phyloP scores from a whole-genome alignment of 345 rosid genomes.

The Angophora floribunda region DNA sequence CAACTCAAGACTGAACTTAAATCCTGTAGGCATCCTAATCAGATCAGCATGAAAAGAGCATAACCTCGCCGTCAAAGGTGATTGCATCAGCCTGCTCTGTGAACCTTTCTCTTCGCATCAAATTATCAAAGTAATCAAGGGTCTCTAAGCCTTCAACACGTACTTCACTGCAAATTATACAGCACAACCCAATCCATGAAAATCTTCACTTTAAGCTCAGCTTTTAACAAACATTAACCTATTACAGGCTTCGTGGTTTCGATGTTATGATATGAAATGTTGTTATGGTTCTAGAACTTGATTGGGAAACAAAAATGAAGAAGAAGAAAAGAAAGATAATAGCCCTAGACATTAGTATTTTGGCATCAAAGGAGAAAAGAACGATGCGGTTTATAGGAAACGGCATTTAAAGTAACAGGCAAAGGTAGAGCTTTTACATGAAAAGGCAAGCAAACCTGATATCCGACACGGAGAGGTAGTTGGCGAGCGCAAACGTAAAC shows the following conservation, averaged over 20 bases:
- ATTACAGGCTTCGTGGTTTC: neutral
- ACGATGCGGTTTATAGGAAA: neutral
- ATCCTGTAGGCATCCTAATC: neutral
- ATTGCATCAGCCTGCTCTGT: constrained; percentile 98
- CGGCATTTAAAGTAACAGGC: neutral
- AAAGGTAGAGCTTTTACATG: neutral
- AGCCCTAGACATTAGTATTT: neutral
- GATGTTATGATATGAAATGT: neutral
- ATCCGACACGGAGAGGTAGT: constrained; percentile 83
- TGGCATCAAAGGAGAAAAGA: neutral
- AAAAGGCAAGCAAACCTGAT: constrained; percentile 48
- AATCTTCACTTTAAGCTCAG: neutral
- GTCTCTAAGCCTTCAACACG: constrained; percentile 98
- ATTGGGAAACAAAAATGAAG: neutral
- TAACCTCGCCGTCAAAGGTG: constrained; percentile 89
- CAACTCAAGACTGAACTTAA: neutral
- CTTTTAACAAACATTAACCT: neutral
- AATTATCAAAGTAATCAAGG: constrained; percentile 82
- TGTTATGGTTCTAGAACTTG: neutral
- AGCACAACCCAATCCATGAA: constrained; percentile 1
- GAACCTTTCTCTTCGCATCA: constrained; percentile 53
- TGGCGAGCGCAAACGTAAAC: constrained; percentile 61
- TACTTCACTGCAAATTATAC: constrained; percentile 71
- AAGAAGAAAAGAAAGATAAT: neutral
- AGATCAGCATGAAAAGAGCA: neutral